Evolutionary conservation across 805 yeast genomes (phyloP), one percentile per base, ranked within the genome.

Genomic region (Cyberlindnera lachancei): DNA sequence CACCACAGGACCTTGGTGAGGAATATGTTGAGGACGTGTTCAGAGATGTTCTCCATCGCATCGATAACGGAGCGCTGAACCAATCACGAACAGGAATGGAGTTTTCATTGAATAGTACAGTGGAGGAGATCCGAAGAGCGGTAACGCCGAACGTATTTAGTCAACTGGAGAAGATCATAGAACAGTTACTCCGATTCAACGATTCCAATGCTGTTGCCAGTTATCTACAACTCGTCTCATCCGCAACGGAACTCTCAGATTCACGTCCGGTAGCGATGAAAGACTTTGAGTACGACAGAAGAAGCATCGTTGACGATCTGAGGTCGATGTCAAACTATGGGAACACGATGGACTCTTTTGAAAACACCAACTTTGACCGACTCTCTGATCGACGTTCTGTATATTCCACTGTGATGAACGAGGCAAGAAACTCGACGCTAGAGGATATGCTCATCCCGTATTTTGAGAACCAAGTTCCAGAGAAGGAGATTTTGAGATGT

Each of bases 401-500:
- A 4, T 40, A 55, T 17, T 59, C 65, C 0, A 43, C 56, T 2
- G 33, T 45, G 1, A 15, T 24, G 3, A 38, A 29, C 17, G 40
- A 27, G 15, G 17, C 24, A 7, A 38, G 44, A 10, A 25, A 26
- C 4, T 43, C 44, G 14, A 48, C 62, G 5, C 41, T 61, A 17
- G 45, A 52, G 15, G 53, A 55, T 8, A 33, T 57, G 13, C 37
- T 58, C 9, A 41, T 43, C 1, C 61, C 61, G 7, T 64, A 62
- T 38, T 56, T 57, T 39, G 48, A 53, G 14, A 50, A 52, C 7
- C 53, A 58, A 20, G 34, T 64, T 3, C 39, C 59, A 5, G 73
- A 68, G 25, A 44, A 45, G 5, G 68, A 62, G 3, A 63, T 78
- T 4, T 33, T 75, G 27, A 56, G 61, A 25, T 64, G 61, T 41